Conservation (phyloP, 106 monocot genomes). For the Amphibolis antarctica region DNA sequence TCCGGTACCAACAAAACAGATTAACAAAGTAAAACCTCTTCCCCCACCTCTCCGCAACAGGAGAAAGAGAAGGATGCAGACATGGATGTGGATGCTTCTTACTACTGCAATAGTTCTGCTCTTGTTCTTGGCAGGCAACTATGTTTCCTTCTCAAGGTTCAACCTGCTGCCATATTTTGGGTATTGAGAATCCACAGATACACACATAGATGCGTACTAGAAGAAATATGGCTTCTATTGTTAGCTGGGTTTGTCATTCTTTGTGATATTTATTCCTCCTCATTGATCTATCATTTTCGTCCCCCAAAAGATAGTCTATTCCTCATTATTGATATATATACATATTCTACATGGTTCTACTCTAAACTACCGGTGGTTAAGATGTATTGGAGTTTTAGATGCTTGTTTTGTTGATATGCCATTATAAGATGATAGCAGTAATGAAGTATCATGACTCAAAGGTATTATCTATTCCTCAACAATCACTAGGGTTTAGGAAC, state of each 20-base stretch:
- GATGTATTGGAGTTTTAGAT: neutral
- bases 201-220: neutral
- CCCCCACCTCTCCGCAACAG: conserved; percentile 57
- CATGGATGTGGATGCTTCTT: conserved; percentile 46
- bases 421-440: neutral
- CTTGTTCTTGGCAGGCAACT: conserved; percentile 49
- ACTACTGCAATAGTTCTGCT: conserved; percentile 14
- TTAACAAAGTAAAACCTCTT: conserved; percentile 30
- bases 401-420: neutral
- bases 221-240: neutral
- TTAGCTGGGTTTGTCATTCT: neutral
- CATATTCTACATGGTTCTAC: neutral
- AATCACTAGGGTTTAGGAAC: no score
- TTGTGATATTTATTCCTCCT: conserved; percentile 10
- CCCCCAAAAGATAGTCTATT: neutral
- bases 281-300: neutral
- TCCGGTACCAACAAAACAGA: conserved; percentile 16
- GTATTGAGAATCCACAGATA: conserved; percentile 14
- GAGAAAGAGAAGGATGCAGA: conserved; percentile 48
- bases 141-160: conserved; percentile 22
- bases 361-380: neutral
- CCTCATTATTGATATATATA: neutral
- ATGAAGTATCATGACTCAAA: neutral
- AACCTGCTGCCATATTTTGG: conserved; percentile 14
- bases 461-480: neutral